Evolutionary conservation across 164 flowering plant species (phyloP).

Genomic region (Malania oleifera): DNA sequence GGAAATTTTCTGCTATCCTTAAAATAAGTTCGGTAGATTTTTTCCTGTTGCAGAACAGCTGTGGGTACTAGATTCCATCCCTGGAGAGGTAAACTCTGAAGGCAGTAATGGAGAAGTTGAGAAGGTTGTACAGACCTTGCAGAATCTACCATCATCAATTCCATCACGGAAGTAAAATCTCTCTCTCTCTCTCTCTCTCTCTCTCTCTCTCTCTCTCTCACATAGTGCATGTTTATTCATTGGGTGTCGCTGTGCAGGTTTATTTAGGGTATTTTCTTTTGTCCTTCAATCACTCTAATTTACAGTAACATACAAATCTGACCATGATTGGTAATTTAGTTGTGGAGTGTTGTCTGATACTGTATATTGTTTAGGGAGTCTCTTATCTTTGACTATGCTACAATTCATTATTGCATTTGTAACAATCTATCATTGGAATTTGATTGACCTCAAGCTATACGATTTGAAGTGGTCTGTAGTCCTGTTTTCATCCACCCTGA

Average conservation of each 20-base stretch:
- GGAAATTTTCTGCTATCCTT: conserved; percentile 5
- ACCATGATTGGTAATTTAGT: too few relatives aligned
- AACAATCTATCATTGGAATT: too few relatives aligned
- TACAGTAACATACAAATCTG: too few relatives aligned
- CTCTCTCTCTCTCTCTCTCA: conserved; percentile 5
- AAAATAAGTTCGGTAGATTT: too few relatives aligned
- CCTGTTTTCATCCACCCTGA: too few relatives aligned
- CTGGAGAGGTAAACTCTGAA: conserved; percentile 65
- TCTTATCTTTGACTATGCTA: too few relatives aligned
- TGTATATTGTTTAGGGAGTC: too few relatives aligned
- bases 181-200: conserved; percentile 9
- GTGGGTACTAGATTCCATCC: conserved; percentile 91
- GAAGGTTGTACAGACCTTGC: conserved; percentile 75
- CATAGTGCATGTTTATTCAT: too few relatives aligned
- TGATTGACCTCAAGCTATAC: too few relatives aligned
- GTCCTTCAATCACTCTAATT: neutral
- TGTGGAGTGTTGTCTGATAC: too few relatives aligned
- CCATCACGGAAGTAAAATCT: conserved; percentile 72
- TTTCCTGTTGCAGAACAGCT: conserved; percentile 80
- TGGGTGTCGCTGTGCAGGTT: neutral
- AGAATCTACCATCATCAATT: conserved; percentile 57
- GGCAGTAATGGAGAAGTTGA: conserved; percentile 74
- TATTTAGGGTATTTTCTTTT: neutral
- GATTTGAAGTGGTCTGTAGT: too few relatives aligned
- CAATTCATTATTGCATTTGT: too few relatives aligned